These are phyloP conservation scores for Spongispora temasekensis DNA, from an alignment of 1,284 basidiomycete genomes.

Conservation along the genomic window DNA sequence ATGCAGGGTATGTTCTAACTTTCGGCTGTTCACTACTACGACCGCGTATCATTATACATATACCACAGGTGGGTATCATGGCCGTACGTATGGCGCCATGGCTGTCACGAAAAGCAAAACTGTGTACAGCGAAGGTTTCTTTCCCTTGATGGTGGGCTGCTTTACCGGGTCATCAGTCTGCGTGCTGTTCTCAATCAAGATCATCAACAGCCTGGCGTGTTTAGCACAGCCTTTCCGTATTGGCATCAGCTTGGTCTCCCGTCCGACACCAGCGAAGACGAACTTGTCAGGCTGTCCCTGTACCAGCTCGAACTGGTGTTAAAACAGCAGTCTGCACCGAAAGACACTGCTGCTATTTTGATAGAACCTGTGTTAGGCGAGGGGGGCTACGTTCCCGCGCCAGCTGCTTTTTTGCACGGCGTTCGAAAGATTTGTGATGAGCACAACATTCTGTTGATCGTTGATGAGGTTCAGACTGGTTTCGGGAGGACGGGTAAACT, in stretches of 20 bases:
- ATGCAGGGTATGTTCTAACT: conserved; percentile 68
- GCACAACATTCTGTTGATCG: conserved; percentile 79
- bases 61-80: conserved; percentile 74
- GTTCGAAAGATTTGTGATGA: conserved; percentile 86
- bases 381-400: conserved; percentile 92
- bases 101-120: conserved; percentile 91
- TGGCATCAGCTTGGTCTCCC: conserved; percentile 86
- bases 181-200: neutral
- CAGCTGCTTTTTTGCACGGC: conserved; percentile 77
- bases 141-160: conserved; percentile 75
- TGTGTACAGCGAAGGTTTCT: conserved; percentile 78
- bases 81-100: conserved; percentile 86
- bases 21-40: neutral
- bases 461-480: conserved; percentile 91
- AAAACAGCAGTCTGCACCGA: conserved; percentile 80
- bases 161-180: neutral
- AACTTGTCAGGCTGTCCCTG: conserved; percentile 69
- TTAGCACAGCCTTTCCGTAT: conserved; percentile 85
- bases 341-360: conserved; percentile 90
- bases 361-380: conserved; percentile 94
- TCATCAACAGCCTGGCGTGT: conserved; percentile 73
- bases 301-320: conserved; percentile 86
- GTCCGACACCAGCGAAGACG: conserved; percentile 60
- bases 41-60: conserved; percentile 6
- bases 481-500: conserved; percentile 89